phyloP scores from a whole-genome alignment of 768 basidiomycete species.

The Mycena polygramma region DNA sequence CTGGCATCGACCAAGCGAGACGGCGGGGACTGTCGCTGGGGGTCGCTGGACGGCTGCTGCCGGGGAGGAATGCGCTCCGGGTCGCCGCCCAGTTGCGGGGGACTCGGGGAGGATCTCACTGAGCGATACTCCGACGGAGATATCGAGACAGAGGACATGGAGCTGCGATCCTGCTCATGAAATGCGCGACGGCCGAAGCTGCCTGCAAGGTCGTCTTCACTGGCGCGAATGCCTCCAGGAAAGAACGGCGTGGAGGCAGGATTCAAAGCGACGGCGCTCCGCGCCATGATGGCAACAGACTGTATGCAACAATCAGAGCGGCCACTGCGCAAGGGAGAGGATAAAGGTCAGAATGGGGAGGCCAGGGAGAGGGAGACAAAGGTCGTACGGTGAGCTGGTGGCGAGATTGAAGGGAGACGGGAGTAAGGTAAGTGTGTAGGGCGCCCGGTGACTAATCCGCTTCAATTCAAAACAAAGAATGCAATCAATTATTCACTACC shows the following conservation, averaged over 20 bases:
- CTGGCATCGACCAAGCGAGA: constrained; percentile 61
- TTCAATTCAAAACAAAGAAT: too few species aligned
- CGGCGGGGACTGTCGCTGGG: constrained; percentile 60
- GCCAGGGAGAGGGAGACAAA: constrained; percentile 11
- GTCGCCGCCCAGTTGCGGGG: constrained; percentile 56
- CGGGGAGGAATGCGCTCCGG: constrained; percentile 41
- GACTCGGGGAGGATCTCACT: constrained; percentile 78
- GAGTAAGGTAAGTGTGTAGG: too few species aligned
- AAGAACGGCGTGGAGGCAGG: constrained; percentile 90
- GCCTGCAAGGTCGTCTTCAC: constrained; percentile 66
- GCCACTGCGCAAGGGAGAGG: constrained; percentile 17
- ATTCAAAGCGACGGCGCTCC: constrained; percentile 78
- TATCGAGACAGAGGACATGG: constrained; percentile 68
- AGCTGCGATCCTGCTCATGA: constrained; percentile 62
- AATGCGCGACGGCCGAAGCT: constrained; percentile 60
- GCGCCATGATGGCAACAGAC: constrained; percentile 68
- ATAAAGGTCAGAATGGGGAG: constrained; percentile 10
- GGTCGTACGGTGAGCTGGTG: constrained; percentile 4
- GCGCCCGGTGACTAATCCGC: too few species aligned
- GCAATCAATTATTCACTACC: too few species aligned
- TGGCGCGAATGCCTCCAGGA: constrained; percentile 72
- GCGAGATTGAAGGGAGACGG: constrained; percentile 1
- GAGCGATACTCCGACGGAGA: constrained; percentile 78
- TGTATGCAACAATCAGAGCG: constrained; percentile 38
- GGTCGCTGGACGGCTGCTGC: constrained; percentile 56